Conservation (phyloP, 371 early-diverging fungal genomes). For the Enterocytospora artemiae region DNA sequence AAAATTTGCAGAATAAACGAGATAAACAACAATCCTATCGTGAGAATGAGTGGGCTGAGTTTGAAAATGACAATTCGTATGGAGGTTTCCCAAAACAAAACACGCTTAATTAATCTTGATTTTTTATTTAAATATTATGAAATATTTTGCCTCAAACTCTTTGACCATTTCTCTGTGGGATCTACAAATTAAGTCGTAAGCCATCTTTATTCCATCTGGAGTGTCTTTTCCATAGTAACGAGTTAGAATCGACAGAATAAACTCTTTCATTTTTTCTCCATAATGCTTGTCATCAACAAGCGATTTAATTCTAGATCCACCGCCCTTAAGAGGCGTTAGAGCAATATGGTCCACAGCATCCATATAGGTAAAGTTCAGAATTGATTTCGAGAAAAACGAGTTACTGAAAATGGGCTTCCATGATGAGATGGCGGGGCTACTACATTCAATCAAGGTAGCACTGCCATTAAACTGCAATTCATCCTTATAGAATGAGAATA, state of each 20-base stretch:
- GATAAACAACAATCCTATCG: not conserved
- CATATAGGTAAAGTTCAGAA: not conserved
- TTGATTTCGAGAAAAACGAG: not conserved
- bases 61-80: not conserved
- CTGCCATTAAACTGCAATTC: not conserved
- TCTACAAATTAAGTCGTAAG: conserved; percentile 3
- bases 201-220: not conserved
- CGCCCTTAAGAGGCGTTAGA: not conserved
- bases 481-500: conserved; percentile 29
- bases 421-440: not conserved
- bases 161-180: not conserved
- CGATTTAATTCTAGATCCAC: not conserved
- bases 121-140: conserved; percentile 3
- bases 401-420: not conserved
- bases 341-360: not conserved
- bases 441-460: not conserved
- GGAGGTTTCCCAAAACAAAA: not conserved
- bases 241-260: conserved; percentile 5
- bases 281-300: not conserved
- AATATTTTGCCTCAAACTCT: conserved; percentile 1
- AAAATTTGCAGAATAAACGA: not conserved
- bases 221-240: not conserved
- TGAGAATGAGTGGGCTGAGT: not conserved
- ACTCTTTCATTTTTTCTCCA: not conserved
- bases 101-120: not conserved